phyloP scores from a whole-genome alignment of 805 yeast species.

The Yamadazyma sp. region DNA sequence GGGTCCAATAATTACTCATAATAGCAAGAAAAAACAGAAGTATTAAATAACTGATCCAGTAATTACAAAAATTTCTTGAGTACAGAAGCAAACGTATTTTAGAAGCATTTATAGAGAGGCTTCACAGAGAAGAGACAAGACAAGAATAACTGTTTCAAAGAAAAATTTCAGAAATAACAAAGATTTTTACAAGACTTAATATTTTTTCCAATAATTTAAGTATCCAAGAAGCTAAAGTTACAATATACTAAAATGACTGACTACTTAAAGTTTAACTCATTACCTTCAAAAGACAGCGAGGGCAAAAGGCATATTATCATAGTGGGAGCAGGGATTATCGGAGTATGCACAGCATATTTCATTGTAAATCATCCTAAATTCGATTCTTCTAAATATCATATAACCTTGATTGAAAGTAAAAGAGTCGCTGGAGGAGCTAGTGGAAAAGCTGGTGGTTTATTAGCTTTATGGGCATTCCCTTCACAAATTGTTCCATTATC shows the following conservation, averaged over 20 bases:
- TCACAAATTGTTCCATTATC: constrained; percentile 88
- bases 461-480: constrained; percentile 97
- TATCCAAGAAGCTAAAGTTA: no score
- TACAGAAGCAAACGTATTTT: no score
- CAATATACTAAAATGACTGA: constrained; percentile 25
- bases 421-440: constrained; percentile 97
- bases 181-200: no score
- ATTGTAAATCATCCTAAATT: constrained; percentile 79
- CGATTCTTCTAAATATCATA: constrained; percentile 68
- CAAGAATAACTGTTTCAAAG: no score
- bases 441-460: constrained; percentile 95
- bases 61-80: no score
- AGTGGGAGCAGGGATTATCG: constrained; percentile 95
- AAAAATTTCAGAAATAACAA: no score
- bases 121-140: no score
- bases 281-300: constrained; percentile 47
- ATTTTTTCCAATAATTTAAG: no score
- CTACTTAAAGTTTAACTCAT: constrained; percentile 30
- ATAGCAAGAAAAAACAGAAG: no score
- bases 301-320: constrained; percentile 76
- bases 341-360: constrained; percentile 91
- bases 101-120: no score
- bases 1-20: no score
- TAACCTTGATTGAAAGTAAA: constrained; percentile 82
- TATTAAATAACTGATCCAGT: no score